Evolutionary conservation across 2,329 filamentous ascomycete species (phyloP).

Genomic region (Ophiostoma ips): DNA sequence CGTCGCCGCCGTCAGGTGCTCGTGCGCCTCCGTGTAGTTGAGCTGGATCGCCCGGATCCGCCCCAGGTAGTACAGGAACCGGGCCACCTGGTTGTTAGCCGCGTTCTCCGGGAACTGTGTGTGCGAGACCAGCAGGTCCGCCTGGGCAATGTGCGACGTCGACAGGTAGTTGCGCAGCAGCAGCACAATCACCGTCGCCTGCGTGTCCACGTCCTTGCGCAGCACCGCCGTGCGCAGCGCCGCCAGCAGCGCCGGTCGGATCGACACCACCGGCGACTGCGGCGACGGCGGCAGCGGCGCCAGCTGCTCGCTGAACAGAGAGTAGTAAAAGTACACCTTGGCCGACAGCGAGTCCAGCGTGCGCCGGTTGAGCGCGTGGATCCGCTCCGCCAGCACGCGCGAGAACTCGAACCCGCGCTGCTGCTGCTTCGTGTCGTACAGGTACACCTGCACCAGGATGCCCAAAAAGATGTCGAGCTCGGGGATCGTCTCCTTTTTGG

Average conservation of each 20-base stretch:
- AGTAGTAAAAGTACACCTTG: slow-evolving; percentile 97
- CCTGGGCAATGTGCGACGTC: slow-evolving; percentile 93
- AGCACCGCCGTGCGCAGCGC: slow-evolving; percentile 90
- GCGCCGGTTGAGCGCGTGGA: slow-evolving; percentile 80
- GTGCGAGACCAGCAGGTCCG: slow-evolving; percentile 88
- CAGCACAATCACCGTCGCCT: slow-evolving; percentile 88
- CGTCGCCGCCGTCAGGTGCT: slow-evolving; percentile 82
- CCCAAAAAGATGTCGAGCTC: slow-evolving; percentile 83
- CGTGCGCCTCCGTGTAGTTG: slow-evolving; percentile 91
- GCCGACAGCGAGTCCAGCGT: slow-evolving; percentile 88
- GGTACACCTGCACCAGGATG: slow-evolving; percentile 73
- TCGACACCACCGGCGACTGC: slow-evolving; percentile 71
- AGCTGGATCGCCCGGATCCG: slow-evolving; percentile 94
- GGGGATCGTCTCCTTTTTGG: slow-evolving; percentile 63
- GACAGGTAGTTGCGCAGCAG: slow-evolving; percentile 91
- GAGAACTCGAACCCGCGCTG: slow-evolving; percentile 77
- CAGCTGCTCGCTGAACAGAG: slow-evolving; percentile 85
- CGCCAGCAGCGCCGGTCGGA: slow-evolving; percentile 73
- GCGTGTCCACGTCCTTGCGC: slow-evolving; percentile 93
- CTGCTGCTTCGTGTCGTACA: slow-evolving; percentile 74
- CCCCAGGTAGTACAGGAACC: slow-evolving; percentile 94
- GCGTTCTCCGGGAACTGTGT: slow-evolving; percentile 89
- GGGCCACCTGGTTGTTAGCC: slow-evolving; percentile 94
- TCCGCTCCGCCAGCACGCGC: slow-evolving; percentile 63
- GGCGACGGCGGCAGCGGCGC: slow-evolving; percentile 78